phyloP scores from a whole-genome alignment of 805 yeast species.

The Candida tibetensis region DNA sequence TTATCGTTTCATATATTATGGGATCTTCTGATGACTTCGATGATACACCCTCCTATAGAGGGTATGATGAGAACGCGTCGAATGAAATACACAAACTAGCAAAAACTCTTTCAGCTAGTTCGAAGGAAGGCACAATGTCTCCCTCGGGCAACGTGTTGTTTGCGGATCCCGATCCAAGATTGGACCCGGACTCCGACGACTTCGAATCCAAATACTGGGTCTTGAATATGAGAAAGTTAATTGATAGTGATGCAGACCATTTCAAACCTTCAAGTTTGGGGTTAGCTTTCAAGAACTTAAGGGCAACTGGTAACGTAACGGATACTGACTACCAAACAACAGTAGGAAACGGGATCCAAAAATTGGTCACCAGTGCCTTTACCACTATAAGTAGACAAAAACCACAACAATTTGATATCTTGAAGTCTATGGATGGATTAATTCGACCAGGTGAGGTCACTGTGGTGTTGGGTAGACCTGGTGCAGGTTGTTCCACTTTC shows the following conservation, averaged over 20 bases:
- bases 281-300: slow-evolving; percentile 13
- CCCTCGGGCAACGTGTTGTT: slow-evolving; percentile 1
- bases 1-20: no score
- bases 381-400: neutral
- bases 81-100: slow-evolving; percentile 6
- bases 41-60: slow-evolving; percentile 1
- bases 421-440: slow-evolving; percentile 65
- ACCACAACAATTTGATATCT: slow-evolving; percentile 42
- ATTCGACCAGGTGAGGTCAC: slow-evolving; percentile 63
- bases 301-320: slow-evolving; percentile 12
- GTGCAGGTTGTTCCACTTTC: slow-evolving; percentile 74
- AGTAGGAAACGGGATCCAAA: slow-evolving; percentile 9
- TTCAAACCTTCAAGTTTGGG: slow-evolving; percentile 14
- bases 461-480: slow-evolving; percentile 77
- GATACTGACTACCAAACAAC: slow-evolving; percentile 16
- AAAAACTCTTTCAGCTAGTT: slow-evolving; percentile 3
- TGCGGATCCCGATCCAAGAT: slow-evolving; percentile 6
- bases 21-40: no score
- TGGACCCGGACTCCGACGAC: slow-evolving; percentile 11
- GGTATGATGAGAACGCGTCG: slow-evolving; percentile 5
- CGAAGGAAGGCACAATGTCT: neutral
- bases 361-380: neutral
- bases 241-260: slow-evolving; percentile 12
- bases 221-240: slow-evolving; percentile 9
- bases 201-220: slow-evolving; percentile 14